Evolutionary conservation across 2,329 filamentous ascomycete species (phyloP).

Genomic region (Monilinia aucupariae): DNA sequence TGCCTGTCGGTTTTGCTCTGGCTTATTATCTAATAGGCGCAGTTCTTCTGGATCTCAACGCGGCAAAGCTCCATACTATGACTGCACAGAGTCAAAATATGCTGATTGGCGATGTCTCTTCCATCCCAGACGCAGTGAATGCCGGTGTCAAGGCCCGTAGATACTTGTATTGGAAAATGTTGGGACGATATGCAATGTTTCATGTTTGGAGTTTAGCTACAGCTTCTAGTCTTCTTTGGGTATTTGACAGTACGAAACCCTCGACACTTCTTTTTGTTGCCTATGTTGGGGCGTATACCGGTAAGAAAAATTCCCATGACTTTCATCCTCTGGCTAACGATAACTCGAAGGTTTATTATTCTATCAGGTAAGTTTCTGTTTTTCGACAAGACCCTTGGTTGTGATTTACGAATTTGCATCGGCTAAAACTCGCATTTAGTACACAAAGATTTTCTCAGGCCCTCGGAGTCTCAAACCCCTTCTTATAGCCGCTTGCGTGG

Average conservation of each 20-base stretch:
- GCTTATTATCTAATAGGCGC: conserved; percentile 39
- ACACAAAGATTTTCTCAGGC: conserved; percentile 48
- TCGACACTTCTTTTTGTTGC: conserved; percentile 45
- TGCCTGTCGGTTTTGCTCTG: conserved; percentile 41
- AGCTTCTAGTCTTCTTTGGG: conserved; percentile 46
- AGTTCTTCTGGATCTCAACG: conserved; percentile 36
- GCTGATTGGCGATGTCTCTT: conserved; percentile 13
- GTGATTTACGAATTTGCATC: background rate
- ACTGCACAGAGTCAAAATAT: conserved; percentile 12
- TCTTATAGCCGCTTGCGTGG: conserved; percentile 41
- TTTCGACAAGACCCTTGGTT: background rate
- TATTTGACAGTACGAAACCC: conserved; percentile 40
- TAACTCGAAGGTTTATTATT: conserved; percentile 2
- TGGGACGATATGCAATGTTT: conserved; percentile 44
- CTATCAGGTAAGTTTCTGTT: conserved; percentile 11
- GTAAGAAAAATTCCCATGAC: background rate
- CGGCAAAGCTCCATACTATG: conserved; percentile 12
- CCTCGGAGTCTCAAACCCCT: conserved; percentile 45
- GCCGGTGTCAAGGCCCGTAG: conserved; percentile 35
- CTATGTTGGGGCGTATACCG: conserved; percentile 37
- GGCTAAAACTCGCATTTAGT: conserved; percentile 35
- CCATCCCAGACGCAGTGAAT: conserved; percentile 10
- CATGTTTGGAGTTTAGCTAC: conserved; percentile 35
- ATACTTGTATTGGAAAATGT: conserved; percentile 33
- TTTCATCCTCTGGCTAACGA: background rate